Percentiles rank a stretch among this genome's conserved stretches.
phyloP scores from a whole-genome alignment of 768 basidiomycete species.

The Agrocybe praecox region DNA sequence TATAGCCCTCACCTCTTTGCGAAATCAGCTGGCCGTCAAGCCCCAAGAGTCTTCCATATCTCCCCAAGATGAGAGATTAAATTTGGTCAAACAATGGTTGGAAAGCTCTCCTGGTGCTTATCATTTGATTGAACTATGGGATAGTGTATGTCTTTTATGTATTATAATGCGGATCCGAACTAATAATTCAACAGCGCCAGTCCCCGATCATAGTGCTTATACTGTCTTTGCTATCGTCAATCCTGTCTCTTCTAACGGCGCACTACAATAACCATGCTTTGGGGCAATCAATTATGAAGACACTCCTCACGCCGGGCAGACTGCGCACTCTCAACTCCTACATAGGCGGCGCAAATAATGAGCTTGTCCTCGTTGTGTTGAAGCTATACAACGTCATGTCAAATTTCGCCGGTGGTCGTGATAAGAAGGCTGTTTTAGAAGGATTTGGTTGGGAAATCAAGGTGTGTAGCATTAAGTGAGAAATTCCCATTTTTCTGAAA shows the following conservation, averaged over 20 bases:
- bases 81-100: slow-evolving; percentile 66
- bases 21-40: slow-evolving; percentile 64
- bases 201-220: slow-evolving; percentile 43
- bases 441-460: slow-evolving; percentile 81
- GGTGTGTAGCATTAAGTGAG: slow-evolving; percentile 36
- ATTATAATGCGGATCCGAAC: neutral
- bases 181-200: slow-evolving; percentile 37
- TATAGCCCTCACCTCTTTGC: slow-evolving; percentile 51
- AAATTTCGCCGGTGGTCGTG: slow-evolving; percentile 64
- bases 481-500: slow-evolving; percentile 1
- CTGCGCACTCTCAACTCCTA: slow-evolving; percentile 62
- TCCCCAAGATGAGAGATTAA: slow-evolving; percentile 61
- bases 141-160: slow-evolving; percentile 40
- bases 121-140: slow-evolving; percentile 69
- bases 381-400: slow-evolving; percentile 67
- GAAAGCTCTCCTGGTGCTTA: slow-evolving; percentile 54
- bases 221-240: slow-evolving; percentile 54
- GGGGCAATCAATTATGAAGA: slow-evolving; percentile 65
- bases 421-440: slow-evolving; percentile 64
- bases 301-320: slow-evolving; percentile 56
- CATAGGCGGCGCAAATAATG: slow-evolving; percentile 61
- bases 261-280: slow-evolving; percentile 70
- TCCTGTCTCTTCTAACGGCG: slow-evolving; percentile 63
- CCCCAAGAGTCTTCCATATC: slow-evolving; percentile 47
- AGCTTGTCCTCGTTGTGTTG: slow-evolving; percentile 65